These are phyloP conservation scores for Boletus sp. DNA, from an alignment of 768 basidiomycete genomes.

Conservation along the genomic window DNA sequence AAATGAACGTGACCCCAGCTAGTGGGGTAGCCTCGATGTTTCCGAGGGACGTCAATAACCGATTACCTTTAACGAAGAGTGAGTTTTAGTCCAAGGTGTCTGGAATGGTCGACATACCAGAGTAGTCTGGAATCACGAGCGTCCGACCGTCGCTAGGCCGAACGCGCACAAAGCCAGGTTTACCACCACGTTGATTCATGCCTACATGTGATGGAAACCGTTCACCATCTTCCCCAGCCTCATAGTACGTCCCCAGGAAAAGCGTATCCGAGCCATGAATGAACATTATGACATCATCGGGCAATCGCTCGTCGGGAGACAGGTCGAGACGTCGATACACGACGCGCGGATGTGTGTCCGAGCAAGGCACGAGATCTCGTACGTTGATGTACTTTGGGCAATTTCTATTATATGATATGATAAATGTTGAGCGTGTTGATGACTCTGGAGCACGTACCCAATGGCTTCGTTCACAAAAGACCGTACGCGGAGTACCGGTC, in stretches of 20 bases:
- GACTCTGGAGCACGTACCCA: slow-evolving; percentile 42
- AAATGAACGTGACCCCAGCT: slow-evolving; percentile 55
- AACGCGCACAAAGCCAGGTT: slow-evolving; percentile 59
- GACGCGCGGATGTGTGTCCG: slow-evolving; percentile 40
- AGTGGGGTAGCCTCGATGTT: slow-evolving; percentile 60
- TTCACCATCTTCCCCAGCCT: slow-evolving; percentile 36
- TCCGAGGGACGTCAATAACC: slow-evolving; percentile 60
- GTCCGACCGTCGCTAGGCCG: slow-evolving; percentile 52
- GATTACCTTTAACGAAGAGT: slow-evolving; percentile 45
- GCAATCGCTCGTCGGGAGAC: slow-evolving; percentile 40
- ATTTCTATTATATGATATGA: slow-evolving; percentile 39
- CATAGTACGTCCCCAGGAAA: slow-evolving; percentile 57
- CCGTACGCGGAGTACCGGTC: slow-evolving; percentile 36
- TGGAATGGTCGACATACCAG: slow-evolving; percentile 34
- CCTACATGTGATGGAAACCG: slow-evolving; percentile 58
- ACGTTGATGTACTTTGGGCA: slow-evolving; percentile 70
- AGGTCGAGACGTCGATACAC: slow-evolving; percentile 36
- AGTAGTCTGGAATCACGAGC: slow-evolving; percentile 60
- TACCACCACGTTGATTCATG: slow-evolving; percentile 66
- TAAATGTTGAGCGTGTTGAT: background rate
- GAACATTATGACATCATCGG: slow-evolving; percentile 48
- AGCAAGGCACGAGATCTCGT: slow-evolving; percentile 47
- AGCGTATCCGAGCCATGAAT: slow-evolving; percentile 52
- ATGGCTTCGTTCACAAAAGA: slow-evolving; percentile 52
- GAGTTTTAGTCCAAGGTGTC: background rate